These are phyloP conservation scores for Cnidoscolus chayamansa DNA, from an alignment of 441 rosid species.

Conservation along the genomic window DNA sequence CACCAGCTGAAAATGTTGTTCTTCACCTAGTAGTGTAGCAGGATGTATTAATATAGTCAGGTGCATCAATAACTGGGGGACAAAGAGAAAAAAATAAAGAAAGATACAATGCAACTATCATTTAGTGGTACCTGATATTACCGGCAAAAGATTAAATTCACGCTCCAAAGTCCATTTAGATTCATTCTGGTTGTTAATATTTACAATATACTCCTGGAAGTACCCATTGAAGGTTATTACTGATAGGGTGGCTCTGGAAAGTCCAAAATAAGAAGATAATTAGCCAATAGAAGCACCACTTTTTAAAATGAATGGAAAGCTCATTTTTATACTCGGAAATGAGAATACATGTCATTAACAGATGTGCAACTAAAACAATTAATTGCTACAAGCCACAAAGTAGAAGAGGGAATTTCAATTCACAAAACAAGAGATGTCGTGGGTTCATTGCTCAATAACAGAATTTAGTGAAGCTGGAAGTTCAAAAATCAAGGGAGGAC, in stretches of 20 bases:
- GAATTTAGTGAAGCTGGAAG: no score
- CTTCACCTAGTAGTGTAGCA: slow-evolving; percentile 24
- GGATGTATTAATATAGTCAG: neutral
- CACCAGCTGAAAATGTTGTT: slow-evolving; percentile 32
- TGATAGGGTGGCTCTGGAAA: slow-evolving; percentile 58
- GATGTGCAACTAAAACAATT: neutral
- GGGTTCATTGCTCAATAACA: no score
- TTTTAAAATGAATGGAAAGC: neutral
- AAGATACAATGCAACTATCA: neutral
- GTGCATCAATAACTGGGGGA: neutral
- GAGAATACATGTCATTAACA: neutral
- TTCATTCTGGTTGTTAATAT: slow-evolving; percentile 47
- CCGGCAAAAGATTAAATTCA: slow-evolving; percentile 55
- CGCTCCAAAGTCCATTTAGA: slow-evolving; percentile 68
- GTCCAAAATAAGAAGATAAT: slow-evolving; percentile 18
- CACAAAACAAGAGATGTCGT: neutral
- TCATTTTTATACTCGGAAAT: neutral
- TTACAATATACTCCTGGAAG: slow-evolving; percentile 66
- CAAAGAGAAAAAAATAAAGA: neutral
- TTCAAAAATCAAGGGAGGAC: no score
- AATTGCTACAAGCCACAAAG: neutral
- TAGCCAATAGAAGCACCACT: slow-evolving; percentile 10
- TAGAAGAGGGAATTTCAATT: neutral
- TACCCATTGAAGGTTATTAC: slow-evolving; percentile 64
- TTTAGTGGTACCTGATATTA: slow-evolving; percentile 23